A percentile compares a stretch with the other conserved stretches of the same genome.
Evolutionary conservation across 208 protist species (phyloP).

Genomic region (Leptomonas seymouri): DNA sequence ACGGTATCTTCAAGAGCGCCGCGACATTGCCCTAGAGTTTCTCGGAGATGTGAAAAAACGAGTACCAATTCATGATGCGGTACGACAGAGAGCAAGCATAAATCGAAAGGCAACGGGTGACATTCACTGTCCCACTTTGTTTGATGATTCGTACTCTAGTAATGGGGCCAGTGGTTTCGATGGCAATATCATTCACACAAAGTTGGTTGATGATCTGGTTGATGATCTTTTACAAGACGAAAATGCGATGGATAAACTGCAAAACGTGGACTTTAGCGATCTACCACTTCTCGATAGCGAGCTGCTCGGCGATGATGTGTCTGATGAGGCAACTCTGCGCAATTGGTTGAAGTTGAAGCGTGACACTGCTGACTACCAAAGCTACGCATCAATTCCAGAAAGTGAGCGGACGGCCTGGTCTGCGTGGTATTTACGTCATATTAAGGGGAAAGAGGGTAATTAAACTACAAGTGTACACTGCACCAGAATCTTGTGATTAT

Average conservation of each 20-base stretch:
- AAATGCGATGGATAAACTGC: conserved; percentile 40
- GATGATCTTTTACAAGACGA: conserved; percentile 45
- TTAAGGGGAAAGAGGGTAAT: conserved; percentile 32
- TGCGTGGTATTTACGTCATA: conserved; percentile 79
- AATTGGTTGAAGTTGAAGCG: conserved; percentile 58
- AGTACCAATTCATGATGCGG: conserved; percentile 76
- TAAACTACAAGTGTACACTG: background rate
- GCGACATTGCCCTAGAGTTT: conserved; percentile 65
- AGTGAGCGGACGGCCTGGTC: conserved; percentile 68
- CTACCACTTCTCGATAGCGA: conserved; percentile 52
- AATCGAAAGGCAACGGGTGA: conserved; percentile 31
- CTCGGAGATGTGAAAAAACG: conserved; percentile 75
- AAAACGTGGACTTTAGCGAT: conserved; percentile 44
- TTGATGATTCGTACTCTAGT: conserved; percentile 12
- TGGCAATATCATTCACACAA: background rate
- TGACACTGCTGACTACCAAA: conserved; percentile 70
- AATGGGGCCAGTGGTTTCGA: background rate
- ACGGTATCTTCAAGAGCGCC: conserved; percentile 62
- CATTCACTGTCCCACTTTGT: conserved; percentile 25
- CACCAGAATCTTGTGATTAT: background rate
- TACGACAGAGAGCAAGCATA: conserved; percentile 42
- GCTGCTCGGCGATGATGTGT: conserved; percentile 40
- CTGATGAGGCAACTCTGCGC: conserved; percentile 38
- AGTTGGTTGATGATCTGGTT: conserved; percentile 24
- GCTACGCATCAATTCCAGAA: conserved; percentile 67